phyloP scores from a whole-genome alignment of 2,329 filamentous ascomycete genomes.

The Calonectria henricotiae region DNA sequence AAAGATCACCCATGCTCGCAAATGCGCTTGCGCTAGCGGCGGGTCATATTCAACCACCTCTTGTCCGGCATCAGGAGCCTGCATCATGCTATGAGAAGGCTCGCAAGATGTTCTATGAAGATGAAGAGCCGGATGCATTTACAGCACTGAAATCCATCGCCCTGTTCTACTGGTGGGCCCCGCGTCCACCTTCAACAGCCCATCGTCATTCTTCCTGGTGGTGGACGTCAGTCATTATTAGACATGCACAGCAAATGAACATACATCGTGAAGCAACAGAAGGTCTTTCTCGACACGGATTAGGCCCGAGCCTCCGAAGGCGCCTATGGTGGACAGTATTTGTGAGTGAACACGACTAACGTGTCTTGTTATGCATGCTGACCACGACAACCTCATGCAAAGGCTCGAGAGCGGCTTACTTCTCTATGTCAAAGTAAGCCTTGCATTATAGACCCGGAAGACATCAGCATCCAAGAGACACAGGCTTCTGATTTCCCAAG shows the following conservation, averaged over 20 bases:
- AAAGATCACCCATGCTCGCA: conserved; percentile 56
- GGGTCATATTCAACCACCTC: conserved; percentile 61
- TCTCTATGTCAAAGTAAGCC: conserved; percentile 63
- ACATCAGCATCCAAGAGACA: conserved; percentile 60
- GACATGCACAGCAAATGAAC: conserved; percentile 64
- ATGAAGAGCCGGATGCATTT: conserved; percentile 59
- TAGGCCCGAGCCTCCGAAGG: conserved; percentile 40
- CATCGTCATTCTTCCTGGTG: conserved; percentile 63
- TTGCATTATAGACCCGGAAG: conserved; percentile 61
- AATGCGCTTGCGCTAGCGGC: conserved; percentile 61
- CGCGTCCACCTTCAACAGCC: conserved; percentile 58
- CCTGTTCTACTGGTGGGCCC: conserved; percentile 65
- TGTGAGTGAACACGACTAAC: conserved; percentile 28
- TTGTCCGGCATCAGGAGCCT: conserved; percentile 60
- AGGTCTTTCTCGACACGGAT: conserved; percentile 40
- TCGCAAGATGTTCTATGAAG: conserved; percentile 60
- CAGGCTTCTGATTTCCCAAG: conserved; percentile 59
- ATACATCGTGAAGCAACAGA: conserved; percentile 60
- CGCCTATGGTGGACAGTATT: conserved; percentile 48
- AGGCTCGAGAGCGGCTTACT: conserved; percentile 53
- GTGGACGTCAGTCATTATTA: conserved; percentile 64
- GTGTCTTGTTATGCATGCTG: not conserved
- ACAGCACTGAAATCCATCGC: conserved; percentile 58
- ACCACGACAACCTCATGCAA: conserved; percentile 41
- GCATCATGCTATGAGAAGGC: conserved; percentile 61